phyloP scores from a whole-genome alignment of 2,329 filamentous ascomycete species.

The Claviceps sp. region DNA sequence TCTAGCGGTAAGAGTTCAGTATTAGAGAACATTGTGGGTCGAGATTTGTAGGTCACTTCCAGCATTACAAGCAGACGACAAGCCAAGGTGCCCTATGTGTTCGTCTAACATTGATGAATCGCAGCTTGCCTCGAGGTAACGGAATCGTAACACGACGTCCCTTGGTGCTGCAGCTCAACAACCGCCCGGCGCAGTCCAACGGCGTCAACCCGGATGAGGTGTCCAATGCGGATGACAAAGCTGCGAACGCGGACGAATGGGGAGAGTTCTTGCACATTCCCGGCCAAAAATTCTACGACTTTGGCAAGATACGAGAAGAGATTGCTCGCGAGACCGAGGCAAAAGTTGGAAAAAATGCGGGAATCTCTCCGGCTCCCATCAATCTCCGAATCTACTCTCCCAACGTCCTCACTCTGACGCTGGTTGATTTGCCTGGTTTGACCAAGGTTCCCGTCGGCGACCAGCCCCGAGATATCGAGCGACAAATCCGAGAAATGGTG shows the following conservation, averaged over 20 bases:
- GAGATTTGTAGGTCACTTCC: constrained; percentile 72
- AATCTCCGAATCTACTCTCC: constrained; percentile 97
- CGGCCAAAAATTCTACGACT: constrained; percentile 94
- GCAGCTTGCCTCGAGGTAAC: constrained; percentile 85
- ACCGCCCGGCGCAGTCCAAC: constrained; percentile 65
- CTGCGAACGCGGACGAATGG: constrained; percentile 91
- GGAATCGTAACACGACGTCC: constrained; percentile 95
- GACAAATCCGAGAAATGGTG: constrained; percentile 95
- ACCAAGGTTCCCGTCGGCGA: constrained; percentile 96
- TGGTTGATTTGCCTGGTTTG: constrained; percentile 91
- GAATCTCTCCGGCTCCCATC: constrained; percentile 93
- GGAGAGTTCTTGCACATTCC: constrained; percentile 97
- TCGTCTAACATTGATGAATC: constrained; percentile 3
- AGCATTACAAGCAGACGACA: not conserved
- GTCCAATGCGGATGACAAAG: constrained; percentile 59
- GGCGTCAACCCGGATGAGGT: constrained; percentile 56
- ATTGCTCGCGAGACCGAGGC: constrained; percentile 92
- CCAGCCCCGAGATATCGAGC: constrained; percentile 91
- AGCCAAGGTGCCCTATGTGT: not conserved
- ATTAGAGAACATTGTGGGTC: constrained; percentile 93
- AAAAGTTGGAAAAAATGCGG: constrained; percentile 91
- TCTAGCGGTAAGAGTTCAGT: constrained; percentile 99
- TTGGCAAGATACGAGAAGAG: constrained; percentile 96
- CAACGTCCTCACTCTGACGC: constrained; percentile 89
- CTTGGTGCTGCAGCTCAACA: constrained; percentile 95